A percentile compares a stretch with the other conserved stretches of the same genome.
phyloP scores from a whole-genome alignment of 2,329 filamentous ascomycete species.

The Didymella sp. region DNA sequence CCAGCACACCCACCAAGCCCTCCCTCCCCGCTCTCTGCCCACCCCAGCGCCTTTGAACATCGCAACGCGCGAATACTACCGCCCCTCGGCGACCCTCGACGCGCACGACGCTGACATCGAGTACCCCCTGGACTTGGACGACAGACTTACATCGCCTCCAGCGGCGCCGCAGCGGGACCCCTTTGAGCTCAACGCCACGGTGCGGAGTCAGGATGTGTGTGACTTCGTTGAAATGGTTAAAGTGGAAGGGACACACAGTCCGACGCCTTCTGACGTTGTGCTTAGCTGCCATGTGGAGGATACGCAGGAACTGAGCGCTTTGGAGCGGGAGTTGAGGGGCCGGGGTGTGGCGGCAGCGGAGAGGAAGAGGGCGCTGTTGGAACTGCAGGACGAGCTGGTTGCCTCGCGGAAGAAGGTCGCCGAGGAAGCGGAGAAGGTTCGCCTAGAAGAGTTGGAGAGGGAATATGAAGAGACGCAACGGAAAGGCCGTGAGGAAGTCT shows the following conservation, averaged over 20 bases:
- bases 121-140: not conserved
- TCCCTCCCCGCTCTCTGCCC: slow-evolving; percentile 13
- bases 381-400: not conserved
- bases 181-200: not conserved
- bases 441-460: not conserved
- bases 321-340: not conserved
- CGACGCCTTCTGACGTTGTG: slow-evolving; percentile 7
- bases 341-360: not conserved
- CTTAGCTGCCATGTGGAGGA: not conserved
- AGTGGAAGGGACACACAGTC: not conserved
- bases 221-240: not conserved
- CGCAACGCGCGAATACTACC: slow-evolving; percentile 11
- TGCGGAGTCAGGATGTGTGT: not conserved
- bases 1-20: not conserved
- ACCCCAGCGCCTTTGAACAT: slow-evolving; percentile 4
- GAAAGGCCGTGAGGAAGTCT: not conserved
- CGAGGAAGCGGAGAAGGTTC: not conserved
- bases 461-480: not conserved
- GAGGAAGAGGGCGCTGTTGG: slow-evolving; percentile 3
- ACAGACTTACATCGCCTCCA: not conserved
- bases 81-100: not conserved
- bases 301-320: not conserved
- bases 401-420: not conserved
- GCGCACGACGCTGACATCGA: not conserved
- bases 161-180: not conserved